Base-by-base conservation (phyloP, 2,329 filamentous ascomycete species). In the Colletotrichum kahawae region DNA sequence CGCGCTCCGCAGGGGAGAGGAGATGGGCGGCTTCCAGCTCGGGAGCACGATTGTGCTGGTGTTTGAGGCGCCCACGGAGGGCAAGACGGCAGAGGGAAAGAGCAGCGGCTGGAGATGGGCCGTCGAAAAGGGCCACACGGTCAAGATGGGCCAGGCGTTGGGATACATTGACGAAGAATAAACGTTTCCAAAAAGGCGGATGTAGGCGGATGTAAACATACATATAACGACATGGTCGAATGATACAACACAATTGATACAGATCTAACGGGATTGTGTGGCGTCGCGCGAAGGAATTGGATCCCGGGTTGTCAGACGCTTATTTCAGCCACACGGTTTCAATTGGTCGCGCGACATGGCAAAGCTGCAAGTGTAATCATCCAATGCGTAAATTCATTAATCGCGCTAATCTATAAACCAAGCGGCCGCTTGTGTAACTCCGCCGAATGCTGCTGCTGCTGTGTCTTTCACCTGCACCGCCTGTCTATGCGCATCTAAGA, bases 11-110 rank as follows among this genome's bases (percentile, higher is more conserved):
- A 90, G 94, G 59, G 97, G 97, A 43, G 96, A 98, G 82, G 97
- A 99, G 85, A 98, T 99, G 95, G 97, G 97, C 70, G 97, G 97
- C 0, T 99, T 99, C 86, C 95, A 97, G 87, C 89, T 99, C 5
- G 97, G 97, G 24, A 98, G 95, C 83, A 98, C 96, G 1, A 93
- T 99, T 78, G 97, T 99, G 51, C 88, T 99, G 67, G 95, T 99
- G 1, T 99, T 99, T 82, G 97, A 99, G 85, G 97, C 97, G 14
- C 97, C 97, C 0, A 76, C 67, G 16, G 76, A 76, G 69, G 24
- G 75, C 38, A 76, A 70, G 31, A 48, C 67, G 7, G 27, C 43
- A 18, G 86, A 89, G 67, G 86, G 89, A 69, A 91, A 88, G 73
- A 91, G 90, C 43, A 51, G 43, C 16, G 95, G 95, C 0, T 98